These are phyloP conservation scores for Yamadazyma diospyri DNA, from an alignment of 1,139 yeast species.

Conservation along the genomic window DNA sequence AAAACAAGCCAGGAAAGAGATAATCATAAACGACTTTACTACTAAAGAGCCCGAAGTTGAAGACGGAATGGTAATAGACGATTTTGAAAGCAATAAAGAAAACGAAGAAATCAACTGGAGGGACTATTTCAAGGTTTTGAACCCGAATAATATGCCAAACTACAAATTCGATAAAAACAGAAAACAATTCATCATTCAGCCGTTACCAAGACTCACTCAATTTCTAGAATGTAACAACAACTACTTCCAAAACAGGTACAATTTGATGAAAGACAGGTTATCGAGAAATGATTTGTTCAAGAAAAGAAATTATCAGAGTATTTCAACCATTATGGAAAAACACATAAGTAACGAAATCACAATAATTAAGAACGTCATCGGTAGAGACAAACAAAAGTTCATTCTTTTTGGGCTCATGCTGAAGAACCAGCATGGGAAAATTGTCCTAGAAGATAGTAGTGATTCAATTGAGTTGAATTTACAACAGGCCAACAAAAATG, in stretches of 20 bases:
- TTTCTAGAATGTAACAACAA: constrained; percentile 23
- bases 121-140: constrained; percentile 66
- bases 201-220: constrained; percentile 15
- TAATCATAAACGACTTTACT: constrained; percentile 10
- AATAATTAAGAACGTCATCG: constrained; percentile 75
- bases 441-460: constrained; percentile 76
- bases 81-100: constrained; percentile 16
- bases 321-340: constrained; percentile 24
- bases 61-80: constrained; percentile 6
- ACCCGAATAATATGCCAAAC: constrained; percentile 63
- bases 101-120: constrained; percentile 53
- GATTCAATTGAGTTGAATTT: constrained; percentile 74
- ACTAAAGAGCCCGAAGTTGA: constrained; percentile 11
- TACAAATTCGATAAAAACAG: constrained; percentile 63
- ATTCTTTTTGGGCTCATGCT: constrained; percentile 74
- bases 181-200: constrained; percentile 53
- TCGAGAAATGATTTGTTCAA: constrained; percentile 75
- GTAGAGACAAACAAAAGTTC: constrained; percentile 76
- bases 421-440: constrained; percentile 61
- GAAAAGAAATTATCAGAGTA: constrained; percentile 41
- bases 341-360: constrained; percentile 54
- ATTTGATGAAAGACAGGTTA: constrained; percentile 63
- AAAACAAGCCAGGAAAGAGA: constrained; percentile 15
- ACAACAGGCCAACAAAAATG: constrained; percentile 59
- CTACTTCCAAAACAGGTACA: constrained; percentile 45